Evolutionary conservation across 75 land plant species (phyloP).

Genomic region (Sequoiadendron giganteum): DNA sequence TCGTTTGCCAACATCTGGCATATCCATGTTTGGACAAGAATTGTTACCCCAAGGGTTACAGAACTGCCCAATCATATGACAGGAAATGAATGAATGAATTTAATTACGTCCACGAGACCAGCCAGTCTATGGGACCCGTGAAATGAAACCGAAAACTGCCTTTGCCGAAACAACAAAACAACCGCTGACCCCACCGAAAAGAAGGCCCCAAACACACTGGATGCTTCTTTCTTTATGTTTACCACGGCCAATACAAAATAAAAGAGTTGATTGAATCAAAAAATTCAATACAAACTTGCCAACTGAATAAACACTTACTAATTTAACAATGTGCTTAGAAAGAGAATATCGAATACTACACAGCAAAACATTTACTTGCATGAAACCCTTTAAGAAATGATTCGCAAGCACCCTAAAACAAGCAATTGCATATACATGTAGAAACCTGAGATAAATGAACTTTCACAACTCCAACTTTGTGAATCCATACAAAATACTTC

Average conservation of each 20-base stretch:
- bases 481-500: background rate
- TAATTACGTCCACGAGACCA: too few species aligned
- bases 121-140: too few species aligned
- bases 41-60: background rate
- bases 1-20: background rate
- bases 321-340: background rate
- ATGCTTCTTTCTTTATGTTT: background rate
- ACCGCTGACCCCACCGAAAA: too few species aligned
- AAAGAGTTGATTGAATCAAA: background rate
- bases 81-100: too few species aligned
- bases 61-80: background rate
- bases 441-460: background rate
- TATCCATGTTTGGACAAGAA: background rate
- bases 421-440: background rate
- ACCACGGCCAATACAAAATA: background rate
- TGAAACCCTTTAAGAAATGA: background rate
- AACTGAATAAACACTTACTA: background rate
- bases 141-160: too few species aligned
- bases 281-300: background rate
- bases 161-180: too few species aligned
- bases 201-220: background rate
- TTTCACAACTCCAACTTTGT: background rate
- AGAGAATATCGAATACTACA: background rate
- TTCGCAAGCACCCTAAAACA: background rate
- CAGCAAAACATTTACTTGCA: background rate